phyloP scores from a whole-genome alignment of 2,329 filamentous ascomycete genomes.

The Chaetothyriales sp. region DNA sequence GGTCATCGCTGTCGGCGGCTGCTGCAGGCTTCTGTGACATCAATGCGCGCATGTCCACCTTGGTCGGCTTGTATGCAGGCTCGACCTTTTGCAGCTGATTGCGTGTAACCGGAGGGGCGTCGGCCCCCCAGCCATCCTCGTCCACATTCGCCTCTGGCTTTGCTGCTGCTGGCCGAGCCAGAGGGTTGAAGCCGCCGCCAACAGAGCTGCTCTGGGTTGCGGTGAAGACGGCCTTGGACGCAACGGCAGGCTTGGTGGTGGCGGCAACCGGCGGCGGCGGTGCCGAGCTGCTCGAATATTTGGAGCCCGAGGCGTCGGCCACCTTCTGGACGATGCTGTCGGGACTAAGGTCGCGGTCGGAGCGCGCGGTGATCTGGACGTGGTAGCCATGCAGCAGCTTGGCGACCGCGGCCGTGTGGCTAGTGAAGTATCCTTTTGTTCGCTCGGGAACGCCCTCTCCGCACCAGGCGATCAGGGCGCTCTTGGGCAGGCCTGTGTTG shows the following conservation, averaged over 20 bases:
- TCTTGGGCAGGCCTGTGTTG: conserved; percentile 79
- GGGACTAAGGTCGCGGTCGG: conserved; percentile 74
- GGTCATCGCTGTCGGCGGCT: conserved; percentile 31
- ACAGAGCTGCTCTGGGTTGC: conserved; percentile 52
- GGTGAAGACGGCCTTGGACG: conserved; percentile 84
- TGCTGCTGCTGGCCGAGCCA: conserved; percentile 31
- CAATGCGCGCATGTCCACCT: conserved; percentile 82
- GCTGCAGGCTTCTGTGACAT: conserved; percentile 54
- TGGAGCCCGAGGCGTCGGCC: conserved; percentile 82
- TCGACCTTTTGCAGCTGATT: conserved; percentile 83
- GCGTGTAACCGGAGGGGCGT: conserved; percentile 81
- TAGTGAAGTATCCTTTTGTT: conserved; percentile 97
- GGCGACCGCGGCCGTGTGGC: conserved; percentile 75
- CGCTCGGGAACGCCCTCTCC: conserved; percentile 95
- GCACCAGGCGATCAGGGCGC: conserved; percentile 89
- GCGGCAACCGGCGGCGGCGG: conserved; percentile 40
- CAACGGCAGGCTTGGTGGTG: conserved; percentile 45
- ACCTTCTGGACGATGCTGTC: conserved; percentile 87
- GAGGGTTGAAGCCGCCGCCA: conserved; percentile 48
- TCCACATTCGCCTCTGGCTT: conserved; percentile 45
- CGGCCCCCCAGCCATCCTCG: conserved; percentile 83
- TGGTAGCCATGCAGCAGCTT: conserved; percentile 95
- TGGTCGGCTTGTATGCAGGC: conserved; percentile 86
- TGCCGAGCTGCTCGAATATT: conserved; percentile 64
- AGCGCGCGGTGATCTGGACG: conserved; percentile 90